Evolutionary conservation across 148 eudicot genomes (phyloP).

Genomic region (Vaccinium darrowii): DNA sequence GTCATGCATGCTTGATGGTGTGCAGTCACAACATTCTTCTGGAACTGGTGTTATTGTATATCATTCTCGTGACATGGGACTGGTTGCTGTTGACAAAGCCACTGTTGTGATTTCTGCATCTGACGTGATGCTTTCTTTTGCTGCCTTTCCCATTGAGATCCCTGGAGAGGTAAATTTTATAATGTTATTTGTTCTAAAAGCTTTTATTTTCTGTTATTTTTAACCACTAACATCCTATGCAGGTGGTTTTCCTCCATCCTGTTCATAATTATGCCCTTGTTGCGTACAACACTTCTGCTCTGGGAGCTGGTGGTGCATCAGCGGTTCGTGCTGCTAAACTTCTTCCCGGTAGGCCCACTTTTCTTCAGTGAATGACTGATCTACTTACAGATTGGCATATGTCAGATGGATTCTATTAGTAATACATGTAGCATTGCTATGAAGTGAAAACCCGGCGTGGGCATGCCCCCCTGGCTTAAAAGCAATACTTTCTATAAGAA

Average conservation of each 20-base stretch:
- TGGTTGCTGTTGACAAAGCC: constrained; percentile 87
- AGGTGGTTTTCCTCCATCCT: constrained; percentile 98
- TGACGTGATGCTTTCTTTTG: constrained; percentile 90
- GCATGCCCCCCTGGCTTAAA: background rate
- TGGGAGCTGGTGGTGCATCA: constrained; percentile 80
- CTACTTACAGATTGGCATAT: background rate
- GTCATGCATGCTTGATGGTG: constrained; percentile 97
- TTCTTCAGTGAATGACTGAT: constrained; percentile 63
- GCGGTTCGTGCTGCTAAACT: constrained; percentile 90
- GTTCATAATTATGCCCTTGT: constrained; percentile 90
- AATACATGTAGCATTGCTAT: background rate
- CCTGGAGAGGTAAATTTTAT: constrained; percentile 73
- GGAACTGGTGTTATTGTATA: constrained; percentile 89
- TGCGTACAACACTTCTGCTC: constrained; percentile 88
- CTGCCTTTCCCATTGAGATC: constrained; percentile 94
- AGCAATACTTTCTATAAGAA: background rate
- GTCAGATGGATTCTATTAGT: background rate
- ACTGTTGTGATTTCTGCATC: constrained; percentile 88
- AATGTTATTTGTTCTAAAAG: background rate
- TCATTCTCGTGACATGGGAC: constrained; percentile 82
- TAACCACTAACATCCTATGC: constrained; percentile 21
- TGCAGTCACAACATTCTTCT: constrained; percentile 83
- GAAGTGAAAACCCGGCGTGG: background rate
- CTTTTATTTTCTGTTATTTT: constrained; percentile 9
- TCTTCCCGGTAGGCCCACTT: constrained; percentile 59